Percentiles rank a stretch among this genome's conserved stretches.
phyloP scores from a whole-genome alignment of 176 grass and related monocot genomes.

The Raddia guianensis region DNA sequence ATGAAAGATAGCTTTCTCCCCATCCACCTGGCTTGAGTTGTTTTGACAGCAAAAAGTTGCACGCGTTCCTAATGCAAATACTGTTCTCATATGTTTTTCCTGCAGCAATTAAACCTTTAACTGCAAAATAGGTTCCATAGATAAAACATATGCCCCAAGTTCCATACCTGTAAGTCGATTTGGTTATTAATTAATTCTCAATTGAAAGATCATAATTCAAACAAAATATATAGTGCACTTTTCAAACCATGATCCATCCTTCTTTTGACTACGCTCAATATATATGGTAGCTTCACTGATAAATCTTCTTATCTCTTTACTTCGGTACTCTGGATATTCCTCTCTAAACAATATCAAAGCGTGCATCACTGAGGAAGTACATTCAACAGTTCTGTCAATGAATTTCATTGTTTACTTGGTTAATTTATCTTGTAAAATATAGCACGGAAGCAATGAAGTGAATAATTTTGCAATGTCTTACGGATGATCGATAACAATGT shows the following conservation, averaged over 20 bases:
- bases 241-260: conserved; percentile 30
- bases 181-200: not conserved
- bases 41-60: conserved; percentile 24
- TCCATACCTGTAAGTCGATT: conserved; percentile 11
- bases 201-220: not conserved
- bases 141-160: conserved; percentile 36
- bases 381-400: conserved; percentile 21
- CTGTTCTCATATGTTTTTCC: conserved; percentile 22
- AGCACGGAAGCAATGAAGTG: no score
- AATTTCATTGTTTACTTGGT: no score
- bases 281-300: not conserved
- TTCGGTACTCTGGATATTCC: not conserved
- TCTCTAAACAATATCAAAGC: not conserved
- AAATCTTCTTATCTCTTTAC: not conserved
- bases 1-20: conserved; percentile 17
- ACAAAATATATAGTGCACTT: not conserved
- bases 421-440: no score
- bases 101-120: conserved; percentile 21
- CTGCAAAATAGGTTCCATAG: not conserved
- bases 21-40: conserved; percentile 31
- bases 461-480: conserved; percentile 2
- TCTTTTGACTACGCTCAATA: conserved; percentile 28
- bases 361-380: not conserved
- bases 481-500: conserved; percentile 5
- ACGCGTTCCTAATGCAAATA: conserved; percentile 27